Evolutionary conservation across 768 basidiomycete genomes (phyloP).

Genomic region (Mycena polygramma): DNA sequence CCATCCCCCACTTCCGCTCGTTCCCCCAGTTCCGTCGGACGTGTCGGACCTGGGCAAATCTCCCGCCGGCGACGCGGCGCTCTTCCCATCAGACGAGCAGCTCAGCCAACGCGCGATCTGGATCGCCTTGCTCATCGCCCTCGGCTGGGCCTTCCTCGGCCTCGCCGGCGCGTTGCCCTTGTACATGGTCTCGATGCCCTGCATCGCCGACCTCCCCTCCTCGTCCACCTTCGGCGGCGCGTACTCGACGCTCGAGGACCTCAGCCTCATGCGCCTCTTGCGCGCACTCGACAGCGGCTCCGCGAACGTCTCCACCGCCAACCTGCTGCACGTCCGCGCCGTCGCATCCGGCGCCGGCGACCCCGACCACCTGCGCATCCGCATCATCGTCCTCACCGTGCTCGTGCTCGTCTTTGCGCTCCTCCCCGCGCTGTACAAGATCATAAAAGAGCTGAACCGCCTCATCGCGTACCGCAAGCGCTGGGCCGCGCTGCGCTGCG

Average conservation of each 20-base stretch:
- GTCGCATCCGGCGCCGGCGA: conserved; percentile 48
- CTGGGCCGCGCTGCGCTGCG: conserved; percentile 76
- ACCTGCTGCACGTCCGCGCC: conserved; percentile 49
- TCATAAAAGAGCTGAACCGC: conserved; percentile 72
- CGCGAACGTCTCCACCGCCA: conserved; percentile 46
- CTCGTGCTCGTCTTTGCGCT: conserved; percentile 74
- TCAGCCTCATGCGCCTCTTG: conserved; percentile 82
- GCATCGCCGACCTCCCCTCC: conserved; percentile 66
- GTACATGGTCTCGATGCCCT: conserved; percentile 78
- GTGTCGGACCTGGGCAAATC: conserved; percentile 68
- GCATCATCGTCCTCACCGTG: conserved; percentile 78
- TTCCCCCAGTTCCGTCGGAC: conserved; percentile 70
- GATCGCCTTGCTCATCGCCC: conserved; percentile 71
- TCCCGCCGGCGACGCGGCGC: conserved; percentile 60
- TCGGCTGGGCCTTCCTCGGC: conserved; percentile 78
- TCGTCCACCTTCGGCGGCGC: conserved; percentile 64
- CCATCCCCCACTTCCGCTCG: conserved; percentile 75
- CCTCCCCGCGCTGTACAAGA: conserved; percentile 73
- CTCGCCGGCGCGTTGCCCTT: conserved; percentile 81
- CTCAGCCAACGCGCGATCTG: conserved; percentile 80
- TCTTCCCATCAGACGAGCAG: conserved; percentile 83
- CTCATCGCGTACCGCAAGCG: conserved; percentile 66
- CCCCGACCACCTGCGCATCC: conserved; percentile 61
- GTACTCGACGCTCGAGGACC: conserved; percentile 79
- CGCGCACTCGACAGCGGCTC: conserved; percentile 65